Evolutionary conservation across 2,329 filamentous ascomycete genomes (phyloP).

Genomic region (Diaporthe capsici): DNA sequence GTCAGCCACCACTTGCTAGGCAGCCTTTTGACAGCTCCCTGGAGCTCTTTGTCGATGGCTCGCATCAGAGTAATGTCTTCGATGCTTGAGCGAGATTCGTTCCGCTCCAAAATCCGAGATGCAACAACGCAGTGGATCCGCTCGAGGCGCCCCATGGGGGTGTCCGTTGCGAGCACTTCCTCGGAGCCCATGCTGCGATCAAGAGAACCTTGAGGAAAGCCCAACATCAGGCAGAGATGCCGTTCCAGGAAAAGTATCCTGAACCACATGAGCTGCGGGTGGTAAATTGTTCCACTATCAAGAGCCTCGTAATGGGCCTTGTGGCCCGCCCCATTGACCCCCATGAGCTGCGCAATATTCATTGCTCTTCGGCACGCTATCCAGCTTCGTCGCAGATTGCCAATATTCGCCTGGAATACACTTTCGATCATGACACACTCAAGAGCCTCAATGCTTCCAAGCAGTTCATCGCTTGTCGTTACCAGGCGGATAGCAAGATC

Average conservation of each 20-base stretch:
- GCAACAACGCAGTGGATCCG: conserved; percentile 49
- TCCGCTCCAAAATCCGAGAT: conserved; percentile 52
- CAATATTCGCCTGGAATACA: conserved; percentile 60
- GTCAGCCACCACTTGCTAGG: conserved; percentile 49
- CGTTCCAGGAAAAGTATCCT: conserved; percentile 8
- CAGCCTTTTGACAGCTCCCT: conserved; percentile 45
- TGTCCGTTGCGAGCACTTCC: background rate
- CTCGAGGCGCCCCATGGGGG: conserved; percentile 49
- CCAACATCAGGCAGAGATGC: conserved; percentile 17
- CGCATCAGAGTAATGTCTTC: conserved; percentile 45
- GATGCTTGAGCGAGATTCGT: conserved; percentile 43
- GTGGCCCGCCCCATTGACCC: background rate
- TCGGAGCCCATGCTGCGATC: conserved; percentile 10
- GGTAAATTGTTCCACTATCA: background rate
- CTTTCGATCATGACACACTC: conserved; percentile 63
- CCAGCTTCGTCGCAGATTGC: conserved; percentile 61
- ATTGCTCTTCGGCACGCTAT: conserved; percentile 59
- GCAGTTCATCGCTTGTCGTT: conserved; percentile 61
- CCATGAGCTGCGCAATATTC: conserved; percentile 39
- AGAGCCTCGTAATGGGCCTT: background rate
- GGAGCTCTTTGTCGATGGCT: conserved; percentile 48
- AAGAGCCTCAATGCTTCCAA: conserved; percentile 59
- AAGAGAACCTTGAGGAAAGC: background rate
- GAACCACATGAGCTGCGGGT: conserved; percentile 34
- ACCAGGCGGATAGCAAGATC: conserved; percentile 54